Conservation (phyloP, 1,284 basidiomycete genomes). For the Vanrija humicola region DNA sequence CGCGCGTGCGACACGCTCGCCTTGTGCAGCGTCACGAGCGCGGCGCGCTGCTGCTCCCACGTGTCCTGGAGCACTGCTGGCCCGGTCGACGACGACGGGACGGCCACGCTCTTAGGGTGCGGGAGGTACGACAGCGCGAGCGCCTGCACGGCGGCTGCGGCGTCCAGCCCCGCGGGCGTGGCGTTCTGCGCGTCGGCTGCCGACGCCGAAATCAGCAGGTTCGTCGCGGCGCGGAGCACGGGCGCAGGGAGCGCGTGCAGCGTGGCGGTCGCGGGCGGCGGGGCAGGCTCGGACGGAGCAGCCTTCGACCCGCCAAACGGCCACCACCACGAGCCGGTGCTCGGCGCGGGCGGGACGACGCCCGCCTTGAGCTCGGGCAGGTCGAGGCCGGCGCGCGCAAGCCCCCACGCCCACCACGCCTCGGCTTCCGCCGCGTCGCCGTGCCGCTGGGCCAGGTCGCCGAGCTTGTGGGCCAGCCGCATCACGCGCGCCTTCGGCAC, state of each 20-base stretch:
- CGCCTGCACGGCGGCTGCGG: slow-evolving; percentile 81
- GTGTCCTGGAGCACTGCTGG: slow-evolving; percentile 58
- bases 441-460: slow-evolving; percentile 33
- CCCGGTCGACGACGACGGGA: slow-evolving; percentile 59
- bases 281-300: background rate
- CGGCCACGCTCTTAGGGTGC: slow-evolving; percentile 25
- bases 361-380: background rate
- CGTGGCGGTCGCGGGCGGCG: slow-evolving; percentile 2
- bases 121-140: slow-evolving; percentile 80
- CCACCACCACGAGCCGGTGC: slow-evolving; percentile 2
- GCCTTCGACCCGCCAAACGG: background rate
- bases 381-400: slow-evolving; percentile 24
- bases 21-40: slow-evolving; percentile 67
- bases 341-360: background rate
- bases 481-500: slow-evolving; percentile 24
- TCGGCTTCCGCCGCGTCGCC: slow-evolving; percentile 31
- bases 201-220: slow-evolving; percentile 65
- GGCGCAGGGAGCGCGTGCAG: slow-evolving; percentile 35
- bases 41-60: slow-evolving; percentile 66
- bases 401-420: slow-evolving; percentile 45
- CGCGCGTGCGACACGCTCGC: slow-evolving; percentile 67
- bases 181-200: slow-evolving; percentile 63
- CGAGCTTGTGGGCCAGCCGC: slow-evolving; percentile 44
- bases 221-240: slow-evolving; percentile 64
- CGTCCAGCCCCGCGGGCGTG: slow-evolving; percentile 58